These are phyloP conservation scores for Waltergamsia citrina DNA, from an alignment of 2,329 filamentous ascomycete species.

Conservation along the genomic window DNA sequence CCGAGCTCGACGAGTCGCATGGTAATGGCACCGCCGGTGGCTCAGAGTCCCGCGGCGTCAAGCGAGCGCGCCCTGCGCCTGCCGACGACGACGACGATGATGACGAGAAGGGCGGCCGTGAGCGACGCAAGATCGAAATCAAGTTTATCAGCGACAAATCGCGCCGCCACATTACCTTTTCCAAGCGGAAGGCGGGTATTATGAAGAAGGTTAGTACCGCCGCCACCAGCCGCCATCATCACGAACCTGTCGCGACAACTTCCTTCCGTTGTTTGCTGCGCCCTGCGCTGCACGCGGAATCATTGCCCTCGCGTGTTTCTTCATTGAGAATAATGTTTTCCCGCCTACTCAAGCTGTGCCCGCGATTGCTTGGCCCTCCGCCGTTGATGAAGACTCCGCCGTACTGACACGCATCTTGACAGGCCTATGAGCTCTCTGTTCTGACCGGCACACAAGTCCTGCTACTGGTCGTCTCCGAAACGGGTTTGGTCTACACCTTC, in stretches of 20 bases:
- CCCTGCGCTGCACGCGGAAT: no score
- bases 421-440: slow-evolving; percentile 97
- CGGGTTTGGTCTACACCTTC: slow-evolving; percentile 90
- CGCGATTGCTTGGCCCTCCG: background rate
- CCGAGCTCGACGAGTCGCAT: slow-evolving; percentile 66
- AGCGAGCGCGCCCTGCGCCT: slow-evolving; percentile 74
- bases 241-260: background rate
- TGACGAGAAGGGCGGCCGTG: slow-evolving; percentile 93
- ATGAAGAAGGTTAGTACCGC: slow-evolving; percentile 89
- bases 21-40: slow-evolving; percentile 60
- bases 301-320: no score
- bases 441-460: slow-evolving; percentile 96
- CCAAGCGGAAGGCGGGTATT: slow-evolving; percentile 98
- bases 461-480: slow-evolving; percentile 89
- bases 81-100: slow-evolving; percentile 95
- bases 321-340: no score
- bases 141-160: slow-evolving; percentile 99
- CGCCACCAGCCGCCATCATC: background rate
- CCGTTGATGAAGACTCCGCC: background rate
- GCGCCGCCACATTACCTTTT: slow-evolving; percentile 98
- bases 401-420: slow-evolving; percentile 9
- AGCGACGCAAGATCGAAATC: slow-evolving; percentile 99
- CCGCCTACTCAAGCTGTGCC: no score
- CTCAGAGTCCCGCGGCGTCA: slow-evolving; percentile 71
- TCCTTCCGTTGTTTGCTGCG: slow-evolving; percentile 1